These are phyloP conservation scores for Cardiospermum halicacabum DNA, from an alignment of 345 rosid species.

Conservation along the genomic window DNA sequence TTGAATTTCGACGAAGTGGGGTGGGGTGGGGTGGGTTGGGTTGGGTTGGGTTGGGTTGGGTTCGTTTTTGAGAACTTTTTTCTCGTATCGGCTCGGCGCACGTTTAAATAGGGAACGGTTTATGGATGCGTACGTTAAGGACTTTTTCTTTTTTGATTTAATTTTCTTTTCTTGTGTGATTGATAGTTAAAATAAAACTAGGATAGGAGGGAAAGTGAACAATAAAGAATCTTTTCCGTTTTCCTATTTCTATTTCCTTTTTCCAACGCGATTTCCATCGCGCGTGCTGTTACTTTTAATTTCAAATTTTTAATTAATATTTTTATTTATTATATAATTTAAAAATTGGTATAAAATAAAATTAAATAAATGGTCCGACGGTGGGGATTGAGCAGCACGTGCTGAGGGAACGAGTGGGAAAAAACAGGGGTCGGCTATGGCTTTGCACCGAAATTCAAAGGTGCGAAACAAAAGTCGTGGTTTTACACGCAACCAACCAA, in stretches of 20 bases:
- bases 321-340: too few relatives aligned
- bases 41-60: too few relatives aligned
- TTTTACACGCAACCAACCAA: neutral
- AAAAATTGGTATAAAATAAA: too few relatives aligned
- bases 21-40: too few relatives aligned
- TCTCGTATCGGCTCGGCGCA: constrained; percentile 9
- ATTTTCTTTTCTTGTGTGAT: neutral
- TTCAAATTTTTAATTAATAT: neutral
- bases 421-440: neutral
- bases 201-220: constrained; percentile 13
- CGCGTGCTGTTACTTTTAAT: neutral
- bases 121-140: constrained; percentile 12
- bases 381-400: neutral
- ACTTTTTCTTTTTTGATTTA: neutral
- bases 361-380: too few relatives aligned
- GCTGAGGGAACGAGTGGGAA: neutral
- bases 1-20: neutral
- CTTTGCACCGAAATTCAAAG: constrained; percentile 8
- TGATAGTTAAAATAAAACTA: constrained; percentile 1
- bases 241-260: neutral
- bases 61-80: constrained; percentile 21
- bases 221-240: neutral
- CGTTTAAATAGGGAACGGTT: constrained; percentile 30
- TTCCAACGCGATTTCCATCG: neutral
- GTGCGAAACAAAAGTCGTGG: neutral